Base-by-base conservation (phyloP, 2,329 filamentous ascomycete species). In the Ilyonectria mors-panacis region DNA sequence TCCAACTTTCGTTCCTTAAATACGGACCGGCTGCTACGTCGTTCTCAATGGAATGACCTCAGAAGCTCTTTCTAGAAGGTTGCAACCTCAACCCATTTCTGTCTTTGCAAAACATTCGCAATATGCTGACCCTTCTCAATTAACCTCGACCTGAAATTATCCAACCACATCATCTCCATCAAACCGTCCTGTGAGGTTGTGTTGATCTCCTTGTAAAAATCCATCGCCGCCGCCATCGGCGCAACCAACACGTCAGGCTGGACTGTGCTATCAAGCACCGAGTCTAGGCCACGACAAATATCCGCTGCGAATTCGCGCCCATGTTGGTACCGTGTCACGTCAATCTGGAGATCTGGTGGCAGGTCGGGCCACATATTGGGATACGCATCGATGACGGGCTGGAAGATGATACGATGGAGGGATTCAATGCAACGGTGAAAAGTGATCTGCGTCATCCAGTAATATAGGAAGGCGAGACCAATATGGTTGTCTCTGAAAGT, bases 271-370 rank as follows among this genome's bases (percentile, higher is more conserved):
- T 73, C 76, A 6, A 88, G 77, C 0, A 82, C 82, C 50, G 81
- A 85, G 65, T 88, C 87, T 5, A 89, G 76, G 3, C 83, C 82
- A 45, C 86, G 82, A 69, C 87, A 88, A 17, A 88, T 83, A 60
- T 84, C 82, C 9, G 80, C 81, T 0, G 86, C 86, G 37, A 86
- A 76, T 57, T 83, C 80, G 19, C 81, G 79, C 1, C 81, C 82
- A 63, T 84, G 81, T 17, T 83, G 79, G 68, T 86, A 88, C 37
- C 77, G 79, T 13, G 76, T 73, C 3, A 81, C 75, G 59, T 88
- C 82, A 48, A 86, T 76, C 35, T 80, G 78, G 12, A 84, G 71
- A 19, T 78, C 78, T 4, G 75, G 70, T 1, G 81, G 81, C 53
- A 85, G 68, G 8, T 80, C 77, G 0, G 81, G 79, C 73, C 81